Evolutionary conservation across 2,329 filamentous ascomycete species (phyloP).

Genomic region (Tolypocladium ophioglossoides): DNA sequence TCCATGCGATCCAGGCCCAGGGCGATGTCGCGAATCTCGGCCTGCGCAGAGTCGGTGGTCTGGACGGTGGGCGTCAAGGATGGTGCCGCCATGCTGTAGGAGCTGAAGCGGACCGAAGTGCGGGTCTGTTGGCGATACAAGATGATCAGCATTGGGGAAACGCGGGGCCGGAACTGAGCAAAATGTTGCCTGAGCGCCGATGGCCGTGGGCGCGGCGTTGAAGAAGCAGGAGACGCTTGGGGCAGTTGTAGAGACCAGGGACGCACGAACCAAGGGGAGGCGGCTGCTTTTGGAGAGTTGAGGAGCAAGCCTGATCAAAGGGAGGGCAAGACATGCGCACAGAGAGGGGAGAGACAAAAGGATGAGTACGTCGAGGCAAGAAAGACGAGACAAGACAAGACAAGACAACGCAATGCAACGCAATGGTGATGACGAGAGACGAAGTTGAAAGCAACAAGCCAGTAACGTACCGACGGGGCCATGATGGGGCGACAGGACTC

Average conservation of each 20-base stretch:
- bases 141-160: slow-evolving; percentile 3
- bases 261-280: slow-evolving; percentile 2
- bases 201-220: not conserved
- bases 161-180: not conserved
- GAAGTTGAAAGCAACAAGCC: slow-evolving; percentile 5
- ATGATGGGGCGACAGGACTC: slow-evolving; percentile 53
- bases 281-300: not conserved
- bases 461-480: slow-evolving; percentile 47
- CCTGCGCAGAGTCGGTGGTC: slow-evolving; percentile 42
- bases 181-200: not conserved
- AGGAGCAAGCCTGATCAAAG: not conserved
- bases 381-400: slow-evolving; percentile 1
- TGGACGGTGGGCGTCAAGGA: slow-evolving; percentile 48
- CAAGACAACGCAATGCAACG: slow-evolving; percentile 1
- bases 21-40: slow-evolving; percentile 59
- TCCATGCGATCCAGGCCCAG: slow-evolving; percentile 77
- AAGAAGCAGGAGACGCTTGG: not conserved
- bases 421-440: slow-evolving; percentile 2
- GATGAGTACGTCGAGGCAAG: not conserved
- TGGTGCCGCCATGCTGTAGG: slow-evolving; percentile 47
- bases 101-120: slow-evolving; percentile 47
- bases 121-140: slow-evolving; percentile 30
- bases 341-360: slow-evolving; percentile 1
- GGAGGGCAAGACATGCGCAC: slow-evolving; percentile 4
- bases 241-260: not conserved